Base-by-base conservation (phyloP, 2,329 filamentous ascomycete genomes). In the Epichloe uncinata region DNA sequence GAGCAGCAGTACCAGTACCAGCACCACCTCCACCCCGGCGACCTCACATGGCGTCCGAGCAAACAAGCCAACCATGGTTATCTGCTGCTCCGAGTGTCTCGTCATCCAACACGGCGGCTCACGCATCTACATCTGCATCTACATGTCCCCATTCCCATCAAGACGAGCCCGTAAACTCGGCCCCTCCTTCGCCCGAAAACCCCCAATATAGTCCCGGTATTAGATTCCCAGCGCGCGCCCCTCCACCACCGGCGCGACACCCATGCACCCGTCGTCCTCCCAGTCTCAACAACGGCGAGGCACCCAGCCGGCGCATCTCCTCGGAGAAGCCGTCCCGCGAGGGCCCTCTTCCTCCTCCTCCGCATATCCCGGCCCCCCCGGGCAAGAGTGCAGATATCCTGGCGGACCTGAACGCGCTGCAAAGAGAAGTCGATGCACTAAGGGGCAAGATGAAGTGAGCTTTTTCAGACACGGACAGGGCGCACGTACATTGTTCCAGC, bases 381-480 rank as follows among this genome's bases (percentile, higher is more conserved):
- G 62, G 66, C 57, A 61, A 70, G 60, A 61, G 70, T 50, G 55
- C 68, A 41, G 78, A 85, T 59, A 87, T 90, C 52, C 65, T 91
- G 56, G 84, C 84, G 1, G 84, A 90, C 61, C 66, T 91, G 50
- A 77, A 79, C 44, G 80, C 81, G 20, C 66, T 91, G 54, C 85
- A 87, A 65, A 76, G 77, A 60, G 86, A 91, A 60, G 85, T 91
- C 38, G 85, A 91, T 65, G 84, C 78, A 4, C 60, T 84, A 42
- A 60, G 66, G 48, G 66, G 65, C 18, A 61, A 65, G 56, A 36
- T 64, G 42, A 52, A 53, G 2, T 42, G 33, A 36, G 7, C 8
- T 13, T 30, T 37, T 47, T 47, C 26, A 22, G 30, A 7, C 2
- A 26, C 2, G 16, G 16, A 18, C 16, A 18, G 16, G 22, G 22